Evolutionary conservation across 345 rosid species (phyloP).

Genomic region (Stellera chamaejasme): DNA sequence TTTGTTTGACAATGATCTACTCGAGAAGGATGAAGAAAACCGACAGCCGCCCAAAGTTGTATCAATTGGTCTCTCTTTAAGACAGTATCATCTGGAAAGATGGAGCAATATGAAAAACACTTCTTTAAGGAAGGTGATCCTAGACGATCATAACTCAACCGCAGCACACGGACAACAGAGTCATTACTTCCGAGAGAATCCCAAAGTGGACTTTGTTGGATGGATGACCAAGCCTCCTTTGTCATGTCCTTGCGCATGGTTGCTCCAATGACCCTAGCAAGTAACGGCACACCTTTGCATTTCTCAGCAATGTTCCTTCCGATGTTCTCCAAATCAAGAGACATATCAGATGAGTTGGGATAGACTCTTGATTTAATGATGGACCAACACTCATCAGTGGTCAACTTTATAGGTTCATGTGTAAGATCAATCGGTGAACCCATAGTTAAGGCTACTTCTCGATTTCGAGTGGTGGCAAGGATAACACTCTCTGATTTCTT

Average conservation of each 20-base stretch:
- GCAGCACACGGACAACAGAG: too few species aligned
- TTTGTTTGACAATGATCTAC: too few species aligned
- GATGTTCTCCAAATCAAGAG: slow-evolving; percentile 7
- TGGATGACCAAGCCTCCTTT: too few species aligned
- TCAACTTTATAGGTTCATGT: neutral
- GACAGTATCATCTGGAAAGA: too few species aligned
- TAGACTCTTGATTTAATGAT: slow-evolving; percentile 3
- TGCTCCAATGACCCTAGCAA: slow-evolving; percentile 4
- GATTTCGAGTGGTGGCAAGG: neutral
- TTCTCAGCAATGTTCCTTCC: slow-evolving; percentile 13
- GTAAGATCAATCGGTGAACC: neutral
- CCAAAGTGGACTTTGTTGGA: too few species aligned
- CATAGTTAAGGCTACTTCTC: too few species aligned
- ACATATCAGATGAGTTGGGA: neutral
- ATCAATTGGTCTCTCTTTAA: too few species aligned
- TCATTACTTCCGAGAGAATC: too few species aligned
- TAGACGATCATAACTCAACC: neutral
- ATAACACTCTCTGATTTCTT: slow-evolving; percentile 1
- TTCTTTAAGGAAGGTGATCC: slow-evolving; percentile 9
- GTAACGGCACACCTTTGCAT: slow-evolving; percentile 18
- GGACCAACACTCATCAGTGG: slow-evolving; percentile 12
- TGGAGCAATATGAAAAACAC: slow-evolving; percentile 9
- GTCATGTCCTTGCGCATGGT: neutral
- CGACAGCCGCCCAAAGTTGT: too few species aligned
- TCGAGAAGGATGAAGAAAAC: too few species aligned